A percentile compares a stretch with the other conserved stretches of the same genome.
Evolutionary conservation across 1,284 basidiomycete genomes (phyloP).

Genomic region (Fomitopsis pinicola): DNA sequence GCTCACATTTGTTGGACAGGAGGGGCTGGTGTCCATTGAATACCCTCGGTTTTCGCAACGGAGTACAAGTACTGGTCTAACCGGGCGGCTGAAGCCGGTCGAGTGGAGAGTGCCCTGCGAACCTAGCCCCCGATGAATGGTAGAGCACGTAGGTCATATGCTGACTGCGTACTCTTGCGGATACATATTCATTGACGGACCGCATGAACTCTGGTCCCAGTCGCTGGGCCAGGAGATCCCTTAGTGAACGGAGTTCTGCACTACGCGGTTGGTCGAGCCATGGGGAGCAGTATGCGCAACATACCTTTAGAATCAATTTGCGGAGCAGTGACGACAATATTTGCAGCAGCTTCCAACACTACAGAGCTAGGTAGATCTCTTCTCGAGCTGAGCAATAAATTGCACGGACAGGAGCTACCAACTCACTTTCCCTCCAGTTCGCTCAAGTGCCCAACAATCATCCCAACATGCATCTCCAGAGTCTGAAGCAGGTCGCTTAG

Average conservation of each 20-base stretch:
- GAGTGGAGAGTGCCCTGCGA: conserved; percentile 44
- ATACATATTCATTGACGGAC: conserved; percentile 54
- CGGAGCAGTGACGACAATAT: conserved; percentile 58
- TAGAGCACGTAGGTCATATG: not conserved
- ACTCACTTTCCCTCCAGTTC: conserved; percentile 52
- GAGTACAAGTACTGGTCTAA: conserved; percentile 52
- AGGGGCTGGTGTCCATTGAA: conserved; percentile 62
- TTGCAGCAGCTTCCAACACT: conserved; percentile 60
- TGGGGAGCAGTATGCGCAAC: not conserved
- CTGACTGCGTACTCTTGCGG: conserved; percentile 38
- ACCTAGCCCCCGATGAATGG: conserved; percentile 33
- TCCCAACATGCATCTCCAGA: conserved; percentile 62
- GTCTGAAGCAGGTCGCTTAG: conserved; percentile 57
- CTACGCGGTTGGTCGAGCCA: not conserved
- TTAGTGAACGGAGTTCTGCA: conserved; percentile 52
- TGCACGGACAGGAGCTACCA: not conserved
- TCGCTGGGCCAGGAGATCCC: conserved; percentile 49
- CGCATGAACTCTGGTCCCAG: conserved; percentile 55
- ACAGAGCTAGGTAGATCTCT: conserved; percentile 42
- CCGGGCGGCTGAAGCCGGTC: conserved; percentile 49
- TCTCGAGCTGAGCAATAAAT: not conserved
- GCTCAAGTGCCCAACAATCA: conserved; percentile 50
- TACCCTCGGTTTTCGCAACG: conserved; percentile 47
- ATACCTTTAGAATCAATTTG: conserved; percentile 56
- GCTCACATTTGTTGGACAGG: conserved; percentile 59